A percentile compares a stretch with the other conserved stretches of the same genome.
These are phyloP conservation scores for Lignosus rhinocerotis DNA, from an alignment of 1,284 basidiomycete species.

Conservation along the genomic window DNA sequence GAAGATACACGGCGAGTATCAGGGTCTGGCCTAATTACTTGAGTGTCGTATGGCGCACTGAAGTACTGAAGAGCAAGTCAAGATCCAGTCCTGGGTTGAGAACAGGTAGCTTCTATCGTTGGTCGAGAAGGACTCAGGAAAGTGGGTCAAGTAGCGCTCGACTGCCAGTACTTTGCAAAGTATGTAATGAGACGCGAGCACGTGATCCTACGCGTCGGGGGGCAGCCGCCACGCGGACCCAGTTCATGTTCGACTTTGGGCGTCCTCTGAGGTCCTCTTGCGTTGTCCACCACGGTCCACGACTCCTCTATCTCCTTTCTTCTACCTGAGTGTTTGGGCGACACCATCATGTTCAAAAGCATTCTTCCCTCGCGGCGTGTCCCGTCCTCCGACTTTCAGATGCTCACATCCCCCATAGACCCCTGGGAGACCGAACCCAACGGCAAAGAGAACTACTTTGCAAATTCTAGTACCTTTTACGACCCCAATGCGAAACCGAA, in stretches of 20 bases:
- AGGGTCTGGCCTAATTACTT: too few relatives aligned
- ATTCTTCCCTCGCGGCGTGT: conserved; percentile 67
- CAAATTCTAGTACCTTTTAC: conserved; percentile 12
- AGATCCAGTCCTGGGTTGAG: too few relatives aligned
- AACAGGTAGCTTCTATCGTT: too few relatives aligned
- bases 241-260: conserved; percentile 21
- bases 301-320: conserved; percentile 4
- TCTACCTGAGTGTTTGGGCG: conserved; percentile 3
- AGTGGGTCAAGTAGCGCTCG: too few relatives aligned
- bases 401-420: conserved; percentile 58
- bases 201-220: conserved; percentile 17
- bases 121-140: too few relatives aligned
- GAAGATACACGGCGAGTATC: too few relatives aligned
- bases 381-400: conserved; percentile 62
- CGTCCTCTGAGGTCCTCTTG: not conserved
- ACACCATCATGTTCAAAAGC: conserved; percentile 72
- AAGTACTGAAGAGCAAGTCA: too few relatives aligned
- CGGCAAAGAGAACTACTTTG: conserved; percentile 68
- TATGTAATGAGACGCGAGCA: conserved; percentile 22
- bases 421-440: conserved; percentile 34
- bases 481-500: conserved; percentile 25
- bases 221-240: conserved; percentile 6
- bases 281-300: conserved; percentile 3
- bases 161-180: too few relatives aligned
- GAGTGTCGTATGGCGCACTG: too few relatives aligned